Evolutionary conservation across 441 rosid genomes (phyloP), one percentile per base, ranked within the genome.

Genomic region (Brassica balearica): DNA sequence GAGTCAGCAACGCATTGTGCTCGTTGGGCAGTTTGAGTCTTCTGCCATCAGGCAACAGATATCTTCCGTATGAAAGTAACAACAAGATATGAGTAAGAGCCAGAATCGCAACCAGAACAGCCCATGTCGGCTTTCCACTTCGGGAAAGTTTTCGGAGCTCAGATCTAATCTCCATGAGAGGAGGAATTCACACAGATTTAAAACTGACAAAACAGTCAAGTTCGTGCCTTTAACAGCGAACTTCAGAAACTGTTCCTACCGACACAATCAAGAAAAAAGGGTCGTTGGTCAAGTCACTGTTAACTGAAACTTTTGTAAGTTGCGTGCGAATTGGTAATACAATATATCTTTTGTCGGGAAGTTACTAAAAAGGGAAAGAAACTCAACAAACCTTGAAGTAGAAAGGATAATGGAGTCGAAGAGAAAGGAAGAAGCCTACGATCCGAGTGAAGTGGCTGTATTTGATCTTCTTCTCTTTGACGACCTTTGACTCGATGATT

Each of bases 31-130:
- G 81, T 60, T 87, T 80, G 71, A 93, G 93, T 46, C 78, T 86
- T 62, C 91, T 89, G 59, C 88, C 89, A 1, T 96, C 93, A 81
- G 89, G 91, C 81, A 90, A 81, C 14, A 88, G 75, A 75, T 86
- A 88, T 79, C 89, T 64, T 56, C 82, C 77, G 15, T 67, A 73
- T 22, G 77, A 73, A 68, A 73, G 97, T 72, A 94, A 82, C 78
- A 89, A 65, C 63, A 86, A 66, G 53, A 88, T 46, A 77, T 94
- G 87, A 75, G 93, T 86, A 34, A 88, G 29, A 73, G 90, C 90
- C 75, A 92, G 81, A n/a, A 75, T 32, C 59, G 65, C 88, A 63
- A 90, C 87, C 48, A 91, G 66, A 53, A 87, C 64, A 76, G 82
- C 80, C 81, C 83, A 72, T 62, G 32, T 91, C 72, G 58, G 75